Base-by-base conservation (phyloP, 2,329 filamentous ascomycete genomes). In the Thyridium curvatum region DNA sequence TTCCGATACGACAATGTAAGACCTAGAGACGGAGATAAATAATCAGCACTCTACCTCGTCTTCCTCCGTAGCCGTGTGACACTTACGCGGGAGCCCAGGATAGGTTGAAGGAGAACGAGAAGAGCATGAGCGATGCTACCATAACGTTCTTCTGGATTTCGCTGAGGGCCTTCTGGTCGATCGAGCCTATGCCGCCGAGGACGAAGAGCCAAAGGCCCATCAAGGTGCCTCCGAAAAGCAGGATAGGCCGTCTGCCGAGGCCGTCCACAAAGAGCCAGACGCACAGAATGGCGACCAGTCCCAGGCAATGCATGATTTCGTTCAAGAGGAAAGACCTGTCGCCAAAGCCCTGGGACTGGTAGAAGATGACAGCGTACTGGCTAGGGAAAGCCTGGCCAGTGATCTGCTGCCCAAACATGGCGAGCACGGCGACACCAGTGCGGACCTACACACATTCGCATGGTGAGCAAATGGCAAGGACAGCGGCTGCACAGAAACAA, bases 341-440 rank as follows among this genome's bases (percentile, higher is more conserved):
- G 1, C 39, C 46, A 21, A 51, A 58, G 0, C 55, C 54, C n/a
- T 58, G 45, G 1, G 43, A 41, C 31, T 54, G 51, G 30, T 54
- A 57, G 40, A 56, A 58, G 13, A 59, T 48, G 36, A 52, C 50
- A 14, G 43, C 40, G 41, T 59, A 59, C 35, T 58, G 53, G 16
- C 39, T 46, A 15, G 46, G 33, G 32, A 58, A 59, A 0, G 55
- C 54, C 38, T 59, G 55, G 10, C 56, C 56, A 4, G 55, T 59
- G 32, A 58, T 55, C 39, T 59, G 55, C 39, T 58, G 54, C 8
- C 52, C 52, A 29, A 59, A 52, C 50, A 57, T 58, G 37, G 49
- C 54, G 9, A 55, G 32, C 1, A 56, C 43, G 3, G 52, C 53
- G 13, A 59, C 48, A 4, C 38, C 35, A 1, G 54, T 56, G 18